A percentile compares a stretch with the other conserved stretches of the same genome.
These are phyloP conservation scores for Zizania latifolia DNA, from an alignment of 176 grass and related monocot genomes.

Conservation along the genomic window DNA sequence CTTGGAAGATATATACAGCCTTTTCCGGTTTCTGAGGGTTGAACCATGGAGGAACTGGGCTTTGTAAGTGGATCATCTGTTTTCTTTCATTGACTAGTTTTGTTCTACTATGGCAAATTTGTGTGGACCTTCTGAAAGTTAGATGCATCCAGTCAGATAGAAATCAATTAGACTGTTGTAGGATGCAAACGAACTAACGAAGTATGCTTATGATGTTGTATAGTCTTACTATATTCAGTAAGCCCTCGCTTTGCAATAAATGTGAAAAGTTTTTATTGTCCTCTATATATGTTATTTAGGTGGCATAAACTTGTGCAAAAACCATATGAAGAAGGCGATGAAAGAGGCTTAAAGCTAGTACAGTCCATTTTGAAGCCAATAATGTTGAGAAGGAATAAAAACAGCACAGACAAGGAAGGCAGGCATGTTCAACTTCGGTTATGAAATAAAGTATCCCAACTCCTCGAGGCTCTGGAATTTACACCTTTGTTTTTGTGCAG, in stretches of 20 bases:
- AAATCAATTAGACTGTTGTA: background rate
- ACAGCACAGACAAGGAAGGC: conserved; percentile 86
- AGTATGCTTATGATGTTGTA: background rate
- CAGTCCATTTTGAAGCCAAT: conserved; percentile 89
- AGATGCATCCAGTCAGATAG: background rate
- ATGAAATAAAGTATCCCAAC: conserved; percentile 12
- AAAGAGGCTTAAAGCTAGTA: conserved; percentile 84
- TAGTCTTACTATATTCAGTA: conserved; percentile 5
- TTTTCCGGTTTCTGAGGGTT: conserved; percentile 85
- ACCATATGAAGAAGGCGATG: conserved; percentile 93
- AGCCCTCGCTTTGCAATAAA: background rate
- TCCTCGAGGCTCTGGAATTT: conserved; percentile 9
- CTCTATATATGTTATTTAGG: conserved; percentile 37
- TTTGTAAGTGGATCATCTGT: conserved; percentile 57
- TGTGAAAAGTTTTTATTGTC: background rate
- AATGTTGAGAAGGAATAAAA: conserved; percentile 95
- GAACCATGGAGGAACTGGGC: conserved; percentile 88
- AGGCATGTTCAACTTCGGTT: conserved; percentile 36
- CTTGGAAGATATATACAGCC: conserved; percentile 92
- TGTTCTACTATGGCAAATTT: background rate
- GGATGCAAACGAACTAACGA: background rate
- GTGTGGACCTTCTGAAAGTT: conserved; percentile 3
- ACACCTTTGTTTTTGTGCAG: conserved; percentile 41
- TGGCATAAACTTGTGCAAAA: conserved; percentile 97
- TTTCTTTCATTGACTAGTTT: conserved; percentile 16